Evolutionary conservation across 805 yeast genomes (phyloP), one percentile per base, ranked within the genome.

Genomic region (Millerago galiae): DNA sequence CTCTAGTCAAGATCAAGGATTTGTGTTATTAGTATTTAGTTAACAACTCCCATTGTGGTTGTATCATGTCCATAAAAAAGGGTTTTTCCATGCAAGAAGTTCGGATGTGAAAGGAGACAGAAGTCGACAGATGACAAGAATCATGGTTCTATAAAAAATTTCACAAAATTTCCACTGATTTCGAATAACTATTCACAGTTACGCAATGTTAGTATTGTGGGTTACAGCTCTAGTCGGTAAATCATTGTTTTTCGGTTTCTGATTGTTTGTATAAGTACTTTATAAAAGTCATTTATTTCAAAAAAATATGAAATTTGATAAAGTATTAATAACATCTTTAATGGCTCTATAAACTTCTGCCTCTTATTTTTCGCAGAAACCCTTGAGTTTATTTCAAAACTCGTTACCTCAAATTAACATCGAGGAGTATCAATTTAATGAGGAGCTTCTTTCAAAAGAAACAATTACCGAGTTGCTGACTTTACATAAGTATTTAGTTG

Each of bases 401-500:
- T 10, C 28, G 5, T 26, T 26, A 26, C 28, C 28, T 10, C 10
- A 8, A 26, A 26, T 26, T 26, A 26, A 26, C 9, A 8, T 26
- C 9, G 13, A 26, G 13, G 28, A 26, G 10, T 26, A 26, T 8
- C 13, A 8, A 8, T 26, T 10, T 8, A 26, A 8, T 26, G 13
- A 26, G 9, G 13, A 26, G 4, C 11, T 3, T 15, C 10, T 15
- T 15, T 15, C 33, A 15, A 16, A 37, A 13, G 18, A 37, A 25
- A 29, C 34, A 4, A 31, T 46, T 8, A 30, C 26, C 16, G 44
- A 48, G 12, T 27, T 49, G 3, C 44, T 49, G 28, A n/a, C 21
- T 2, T 18, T 49, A 1, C 52, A 49, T 31, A 47, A 41, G 17
- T 21, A 35, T 12, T 17, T 49, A 4, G 52, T 49, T 15, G 38